phyloP scores from a whole-genome alignment of 257 asterid species.

The Thymus quinquecostatus region DNA sequence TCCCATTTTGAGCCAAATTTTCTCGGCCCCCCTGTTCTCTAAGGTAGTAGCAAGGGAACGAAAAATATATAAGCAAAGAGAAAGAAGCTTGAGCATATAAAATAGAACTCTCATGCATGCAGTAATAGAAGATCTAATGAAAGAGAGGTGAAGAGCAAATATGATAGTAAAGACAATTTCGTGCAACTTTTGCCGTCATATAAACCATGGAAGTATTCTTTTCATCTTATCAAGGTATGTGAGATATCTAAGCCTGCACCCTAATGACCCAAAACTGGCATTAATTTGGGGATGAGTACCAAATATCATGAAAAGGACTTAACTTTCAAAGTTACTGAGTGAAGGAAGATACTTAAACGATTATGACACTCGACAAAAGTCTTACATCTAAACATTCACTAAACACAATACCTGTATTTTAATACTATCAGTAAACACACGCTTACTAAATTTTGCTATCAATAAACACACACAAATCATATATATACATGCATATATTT shows the following conservation, averaged over 20 bases:
- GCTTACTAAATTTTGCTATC: too few species aligned
- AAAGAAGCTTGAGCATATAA: slow-evolving; percentile 2
- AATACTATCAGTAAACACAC: too few species aligned
- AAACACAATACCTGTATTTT: too few species aligned
- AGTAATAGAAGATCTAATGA: neutral
- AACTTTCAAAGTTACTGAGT: too few species aligned
- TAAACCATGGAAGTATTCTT: neutral
- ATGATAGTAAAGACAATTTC: neutral
- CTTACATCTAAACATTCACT: neutral
- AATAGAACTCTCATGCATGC: neutral
- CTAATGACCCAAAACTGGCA: too few species aligned
- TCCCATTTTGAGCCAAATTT: slow-evolving; percentile 87
- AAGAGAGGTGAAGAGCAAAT: slow-evolving; percentile 11
- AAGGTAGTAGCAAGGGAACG: slow-evolving; percentile 25
- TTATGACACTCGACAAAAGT: too few species aligned
- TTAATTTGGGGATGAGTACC: too few species aligned
- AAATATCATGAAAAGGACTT: too few species aligned
- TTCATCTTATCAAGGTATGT: too few species aligned
- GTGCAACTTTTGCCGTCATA: neutral
- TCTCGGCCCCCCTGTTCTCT: slow-evolving; percentile 99
- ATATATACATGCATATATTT: neutral
- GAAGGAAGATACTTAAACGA: too few species aligned
- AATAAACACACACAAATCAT: too few species aligned
- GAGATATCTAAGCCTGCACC: too few species aligned
- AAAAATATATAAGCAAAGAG: slow-evolving; percentile 5